Evolutionary conservation across 495 filamentous ascomycete genomes (phyloP), one percentile per base, ranked within the genome.

Genomic region (Trichoderma virens): DNA sequence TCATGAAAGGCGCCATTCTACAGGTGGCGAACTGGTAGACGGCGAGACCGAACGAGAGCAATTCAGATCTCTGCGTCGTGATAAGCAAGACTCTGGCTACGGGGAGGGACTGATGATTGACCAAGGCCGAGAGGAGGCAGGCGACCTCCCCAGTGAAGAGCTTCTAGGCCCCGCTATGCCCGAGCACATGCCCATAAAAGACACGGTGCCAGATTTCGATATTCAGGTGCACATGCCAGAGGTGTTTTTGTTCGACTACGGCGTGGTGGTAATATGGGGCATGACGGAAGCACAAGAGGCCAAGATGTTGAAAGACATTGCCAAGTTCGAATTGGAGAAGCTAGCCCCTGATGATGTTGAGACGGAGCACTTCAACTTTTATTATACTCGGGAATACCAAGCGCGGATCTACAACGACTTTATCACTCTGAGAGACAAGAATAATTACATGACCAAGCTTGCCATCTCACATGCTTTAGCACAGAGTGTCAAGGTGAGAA

Each of bases 191-290:
- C 65, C 68, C 2, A 59, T 76, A 3, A 65, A 67, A 27, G 71
- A 75, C 65, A 62, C 76, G 14, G 74, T 71, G 14, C 69, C 74
- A 31, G 78, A 91, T 71, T 86, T 91, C 60, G 89, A 91, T 72
- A 93, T 84, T 25, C 81, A 72, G 64, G 90, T 97, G 13, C 90
- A 96, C 72, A 96, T 87, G 2, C 92, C 93, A 0, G 94, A 98
- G 74, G 82, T 97, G 11, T 98, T 98, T 74, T 82, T 98, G 27
- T 98, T 97, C 72, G 89, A 96, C 68, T 98, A 98, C 70, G 94
- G 94, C 45, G 95, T 96, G n/a, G 90, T 97, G n/a, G 94, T 98
- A n/a, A 93, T 98, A 72, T 98, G 94, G 94, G 94, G 94, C 65
- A 96, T 98, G 93, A 87, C 90, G 0, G 75, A 88, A 8, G 79